Evolutionary conservation across 2,329 filamentous ascomycete species (phyloP), one percentile per base, ranked within the genome.

Genomic region (Podosphaera leucotricha): DNA sequence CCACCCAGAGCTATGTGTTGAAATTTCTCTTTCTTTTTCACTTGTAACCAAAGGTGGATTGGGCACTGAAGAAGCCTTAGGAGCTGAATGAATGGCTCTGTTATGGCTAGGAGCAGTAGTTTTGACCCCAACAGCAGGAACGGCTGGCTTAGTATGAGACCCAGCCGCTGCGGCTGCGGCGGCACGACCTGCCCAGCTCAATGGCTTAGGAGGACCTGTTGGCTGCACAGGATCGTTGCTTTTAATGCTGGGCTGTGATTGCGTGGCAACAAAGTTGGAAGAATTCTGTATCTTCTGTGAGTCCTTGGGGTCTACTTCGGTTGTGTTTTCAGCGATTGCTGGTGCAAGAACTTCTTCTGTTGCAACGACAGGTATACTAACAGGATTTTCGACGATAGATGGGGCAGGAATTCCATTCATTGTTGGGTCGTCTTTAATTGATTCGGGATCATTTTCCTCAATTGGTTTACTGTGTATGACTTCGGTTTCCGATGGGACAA

Each of bases 401-500:
- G 45, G 52, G 44, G 58, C 57, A 44, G 59, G 52, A 39, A 64
- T 62, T 33, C 63, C 65, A 49, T 66, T 68, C 48, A 64, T 59
- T 52, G 65, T 55, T 46, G 54, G 49, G 51, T 65, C 54, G 44
- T 41, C 20, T 20, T 38, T 38, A 18, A 21, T 8, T 21, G 37
- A 38, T 16, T 41, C 39, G 7, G 54, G 61, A 56, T 52, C 59
- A 35, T 62, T 59, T 51, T 65, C 67, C 56, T 84, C 71, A 62
- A 87, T 77, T 19, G 85, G 69, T 68, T 84, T 83, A 65, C 83
- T 67, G 58, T 84, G 78, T 35, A 86, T 71, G 53, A 70, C 66
- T 19, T 63, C 60, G 35, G 64, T 61, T 46, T 75, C 66, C 36
- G 67, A 54, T 33, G 53, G 42, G 40, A 49, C 54, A 16, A 58